Conservation (phyloP, 306 rosid species). For the Medicago truncatula region DNA sequence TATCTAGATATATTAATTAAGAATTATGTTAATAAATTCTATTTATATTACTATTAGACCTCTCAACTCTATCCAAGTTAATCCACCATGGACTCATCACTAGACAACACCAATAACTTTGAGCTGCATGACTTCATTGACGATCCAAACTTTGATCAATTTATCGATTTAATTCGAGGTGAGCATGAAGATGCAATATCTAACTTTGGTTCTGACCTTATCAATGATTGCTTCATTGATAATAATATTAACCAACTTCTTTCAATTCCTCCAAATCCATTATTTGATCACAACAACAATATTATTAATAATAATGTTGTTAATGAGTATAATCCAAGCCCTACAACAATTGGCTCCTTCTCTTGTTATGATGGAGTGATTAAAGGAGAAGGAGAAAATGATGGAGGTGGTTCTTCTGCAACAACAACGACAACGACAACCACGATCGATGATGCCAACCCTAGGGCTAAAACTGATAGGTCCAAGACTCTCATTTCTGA, state of each 20-base stretch:
- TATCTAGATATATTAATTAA: background rate
- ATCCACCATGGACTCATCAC: slow-evolving; percentile 36
- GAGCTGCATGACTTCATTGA: slow-evolving; percentile 67
- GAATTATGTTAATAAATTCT: slow-evolving; percentile 35
- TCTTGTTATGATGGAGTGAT: slow-evolving; percentile 52
- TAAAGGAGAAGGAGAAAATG: slow-evolving; percentile 47
- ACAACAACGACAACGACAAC: slow-evolving; percentile 43
- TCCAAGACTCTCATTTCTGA: slow-evolving; percentile 82
- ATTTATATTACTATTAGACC: slow-evolving; percentile 21
- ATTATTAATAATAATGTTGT: slow-evolving; percentile 18
- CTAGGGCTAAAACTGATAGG: slow-evolving; percentile 63
- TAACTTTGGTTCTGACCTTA: slow-evolving; percentile 53
- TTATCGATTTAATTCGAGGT: slow-evolving; percentile 73
- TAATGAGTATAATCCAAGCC: slow-evolving; percentile 50
- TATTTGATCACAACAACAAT: slow-evolving; percentile 30
- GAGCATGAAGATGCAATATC: slow-evolving; percentile 49
- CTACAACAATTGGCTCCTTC: slow-evolving; percentile 51
- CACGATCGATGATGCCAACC: slow-evolving; percentile 26
- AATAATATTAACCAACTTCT: slow-evolving; percentile 42
- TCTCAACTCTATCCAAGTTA: slow-evolving; percentile 34
- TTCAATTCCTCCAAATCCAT: slow-evolving; percentile 31
- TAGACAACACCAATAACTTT: slow-evolving; percentile 46
- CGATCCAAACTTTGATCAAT: slow-evolving; percentile 66
- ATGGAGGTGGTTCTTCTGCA: slow-evolving; percentile 53
- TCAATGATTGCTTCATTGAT: slow-evolving; percentile 58